phyloP scores from a whole-genome alignment of 768 basidiomycete genomes.

The Hypholoma fasciculare region DNA sequence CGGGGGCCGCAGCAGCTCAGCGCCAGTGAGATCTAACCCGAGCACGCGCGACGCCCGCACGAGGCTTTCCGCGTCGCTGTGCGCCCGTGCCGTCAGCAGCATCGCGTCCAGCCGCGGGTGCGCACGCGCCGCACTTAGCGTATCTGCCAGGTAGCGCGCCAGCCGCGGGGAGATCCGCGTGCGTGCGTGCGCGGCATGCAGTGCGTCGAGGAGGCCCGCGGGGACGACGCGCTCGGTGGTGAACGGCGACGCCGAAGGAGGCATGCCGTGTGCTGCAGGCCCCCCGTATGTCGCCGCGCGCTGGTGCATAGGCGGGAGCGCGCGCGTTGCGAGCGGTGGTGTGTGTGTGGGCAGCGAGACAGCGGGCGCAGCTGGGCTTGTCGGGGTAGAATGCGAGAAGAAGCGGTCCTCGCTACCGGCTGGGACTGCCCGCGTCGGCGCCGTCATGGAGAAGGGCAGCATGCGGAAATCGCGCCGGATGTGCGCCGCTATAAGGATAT shows the following conservation, averaged over 20 bases:
- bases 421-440: slow-evolving; percentile 12
- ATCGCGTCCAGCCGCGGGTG: slow-evolving; percentile 68
- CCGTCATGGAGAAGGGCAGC: slow-evolving; percentile 21
- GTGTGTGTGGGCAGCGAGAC: slow-evolving; percentile 26
- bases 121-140: slow-evolving; percentile 75
- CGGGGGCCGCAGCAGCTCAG: slow-evolving; percentile 45
- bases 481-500: slow-evolving; percentile 48
- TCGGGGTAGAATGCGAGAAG: slow-evolving; percentile 31
- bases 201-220: slow-evolving; percentile 27
- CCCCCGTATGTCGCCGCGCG: background rate
- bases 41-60: slow-evolving; percentile 67
- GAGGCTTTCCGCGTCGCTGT: slow-evolving; percentile 67
- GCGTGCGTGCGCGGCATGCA: slow-evolving; percentile 30
- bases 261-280: background rate
- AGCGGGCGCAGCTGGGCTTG: slow-evolving; percentile 23
- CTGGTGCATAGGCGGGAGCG: background rate
- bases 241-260: background rate
- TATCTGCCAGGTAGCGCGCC: slow-evolving; percentile 65
- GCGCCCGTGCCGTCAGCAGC: slow-evolving; percentile 60
- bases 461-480: slow-evolving; percentile 36
- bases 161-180: slow-evolving; percentile 53
- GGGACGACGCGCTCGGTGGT: slow-evolving; percentile 15
- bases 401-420: slow-evolving; percentile 17
- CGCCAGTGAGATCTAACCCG: slow-evolving; percentile 59
- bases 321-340: slow-evolving; percentile 13